A percentile compares a stretch with the other conserved stretches of the same genome.
Evolutionary conservation across 169 alveolate genomes (phyloP).

Genomic region (Plasmodium ovale): DNA sequence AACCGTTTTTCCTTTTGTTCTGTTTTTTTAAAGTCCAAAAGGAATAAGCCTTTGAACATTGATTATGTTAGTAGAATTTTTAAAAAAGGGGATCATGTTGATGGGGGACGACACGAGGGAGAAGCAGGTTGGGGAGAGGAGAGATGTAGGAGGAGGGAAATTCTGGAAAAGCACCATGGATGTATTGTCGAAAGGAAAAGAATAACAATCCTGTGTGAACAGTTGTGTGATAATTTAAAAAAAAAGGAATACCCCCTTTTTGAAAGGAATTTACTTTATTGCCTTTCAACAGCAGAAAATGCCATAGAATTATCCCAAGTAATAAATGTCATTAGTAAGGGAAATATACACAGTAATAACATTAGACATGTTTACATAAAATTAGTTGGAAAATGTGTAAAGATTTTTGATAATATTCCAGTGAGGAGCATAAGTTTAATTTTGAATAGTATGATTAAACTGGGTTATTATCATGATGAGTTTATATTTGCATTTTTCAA

Average conservation of each 20-base stretch:
- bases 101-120: not conserved
- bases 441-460: slow-evolving; percentile 65
- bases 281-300: slow-evolving; percentile 37
- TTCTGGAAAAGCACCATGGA: not conserved
- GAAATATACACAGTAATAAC: slow-evolving; percentile 1
- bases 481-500: slow-evolving; percentile 55
- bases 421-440: slow-evolving; percentile 69
- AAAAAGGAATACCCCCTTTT: slow-evolving; percentile 24
- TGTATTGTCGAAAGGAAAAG: slow-evolving; percentile 14
- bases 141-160: not conserved
- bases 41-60: slow-evolving; percentile 35
- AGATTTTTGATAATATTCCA: slow-evolving; percentile 43
- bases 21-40: not conserved
- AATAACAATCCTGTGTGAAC: slow-evolving; percentile 43
- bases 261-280: slow-evolving; percentile 36
- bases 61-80: slow-evolving; percentile 17
- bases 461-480: slow-evolving; percentile 14
- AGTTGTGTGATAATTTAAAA: slow-evolving; percentile 24
- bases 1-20: slow-evolving; percentile 1
- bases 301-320: slow-evolving; percentile 52
- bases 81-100: not conserved
- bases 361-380: slow-evolving; percentile 15
- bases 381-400: slow-evolving; percentile 28
- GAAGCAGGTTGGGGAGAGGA: not conserved
- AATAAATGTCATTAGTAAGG: slow-evolving; percentile 51